phyloP scores from a whole-genome alignment of 495 filamentous ascomycete genomes.

The Tuber microsphaerosporum region DNA sequence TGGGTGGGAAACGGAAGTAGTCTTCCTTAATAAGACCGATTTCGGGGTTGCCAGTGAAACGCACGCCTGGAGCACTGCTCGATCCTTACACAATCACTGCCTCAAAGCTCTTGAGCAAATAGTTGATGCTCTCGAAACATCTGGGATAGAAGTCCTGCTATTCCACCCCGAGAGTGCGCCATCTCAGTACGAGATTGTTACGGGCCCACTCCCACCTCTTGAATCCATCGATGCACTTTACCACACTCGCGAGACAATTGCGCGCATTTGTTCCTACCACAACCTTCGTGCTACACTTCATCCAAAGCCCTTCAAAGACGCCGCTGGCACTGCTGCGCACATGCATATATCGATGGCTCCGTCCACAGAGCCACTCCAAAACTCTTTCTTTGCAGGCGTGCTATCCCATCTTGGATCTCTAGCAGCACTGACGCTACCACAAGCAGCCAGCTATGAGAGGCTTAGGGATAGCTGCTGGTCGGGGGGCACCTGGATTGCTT shows the following conservation, averaged over 20 bases:
- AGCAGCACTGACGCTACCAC: constrained; percentile 58
- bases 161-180: constrained; percentile 69
- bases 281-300: constrained; percentile 66
- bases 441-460: constrained; percentile 55
- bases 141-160: constrained; percentile 63
- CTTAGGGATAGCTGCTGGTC: constrained; percentile 64
- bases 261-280: constrained; percentile 51
- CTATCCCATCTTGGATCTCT: constrained; percentile 59
- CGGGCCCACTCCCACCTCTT: constrained; percentile 58
- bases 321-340: constrained; percentile 60
- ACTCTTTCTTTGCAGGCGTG: constrained; percentile 61
- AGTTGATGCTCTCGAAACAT: constrained; percentile 49
- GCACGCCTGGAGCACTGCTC: constrained; percentile 59
- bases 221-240: constrained; percentile 66
- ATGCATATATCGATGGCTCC: constrained; percentile 58
- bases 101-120: constrained; percentile 61
- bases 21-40: constrained; percentile 51
- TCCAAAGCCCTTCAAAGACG: constrained; percentile 59
- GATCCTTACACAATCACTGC: constrained; percentile 50
- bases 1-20: constrained; percentile 79
- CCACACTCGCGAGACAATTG: constrained; percentile 63
- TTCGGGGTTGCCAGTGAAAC: constrained; percentile 41
- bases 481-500: constrained; percentile 64
- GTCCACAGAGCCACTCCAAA: constrained; percentile 42
- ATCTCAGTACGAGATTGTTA: constrained; percentile 77